phyloP scores from a whole-genome alignment of 345 rosid genomes.

The Eutrema yunnanense region DNA sequence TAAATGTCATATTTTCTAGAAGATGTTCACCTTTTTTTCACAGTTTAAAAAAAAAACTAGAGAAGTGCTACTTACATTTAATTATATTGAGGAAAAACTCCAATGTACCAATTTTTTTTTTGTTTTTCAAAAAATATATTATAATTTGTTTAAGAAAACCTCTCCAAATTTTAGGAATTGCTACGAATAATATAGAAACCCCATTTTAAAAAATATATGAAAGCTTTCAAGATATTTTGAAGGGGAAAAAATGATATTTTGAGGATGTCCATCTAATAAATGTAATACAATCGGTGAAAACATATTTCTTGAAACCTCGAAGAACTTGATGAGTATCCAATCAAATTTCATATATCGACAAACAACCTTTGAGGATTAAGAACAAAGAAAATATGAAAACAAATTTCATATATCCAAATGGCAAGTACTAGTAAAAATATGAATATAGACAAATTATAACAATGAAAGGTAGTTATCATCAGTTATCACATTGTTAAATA shows the following conservation, averaged over 20 bases:
- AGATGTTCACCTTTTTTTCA: background rate
- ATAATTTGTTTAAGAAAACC: background rate
- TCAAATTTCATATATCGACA: background rate
- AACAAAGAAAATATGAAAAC: too few relatives aligned
- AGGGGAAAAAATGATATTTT: background rate
- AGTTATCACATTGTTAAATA: background rate
- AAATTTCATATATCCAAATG: too few relatives aligned
- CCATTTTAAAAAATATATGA: background rate
- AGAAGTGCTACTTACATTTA: background rate
- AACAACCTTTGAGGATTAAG: background rate
- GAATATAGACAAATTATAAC: too few relatives aligned
- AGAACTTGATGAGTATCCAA: background rate
- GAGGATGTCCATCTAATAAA: background rate
- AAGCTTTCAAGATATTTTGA: background rate
- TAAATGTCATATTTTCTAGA: background rate
- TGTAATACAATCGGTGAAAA: background rate
- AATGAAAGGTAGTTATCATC: slow-evolving; percentile 12
- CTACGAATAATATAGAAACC: background rate
- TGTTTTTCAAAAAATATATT: background rate
- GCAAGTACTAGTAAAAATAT: background rate
- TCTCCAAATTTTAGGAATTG: background rate
- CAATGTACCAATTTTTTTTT: too few relatives aligned
- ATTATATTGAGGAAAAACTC: too few relatives aligned
- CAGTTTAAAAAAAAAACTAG: background rate
- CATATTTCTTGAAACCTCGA: background rate